phyloP scores from a whole-genome alignment of 768 basidiomycete species.

The Phlebiopsis gigantea region DNA sequence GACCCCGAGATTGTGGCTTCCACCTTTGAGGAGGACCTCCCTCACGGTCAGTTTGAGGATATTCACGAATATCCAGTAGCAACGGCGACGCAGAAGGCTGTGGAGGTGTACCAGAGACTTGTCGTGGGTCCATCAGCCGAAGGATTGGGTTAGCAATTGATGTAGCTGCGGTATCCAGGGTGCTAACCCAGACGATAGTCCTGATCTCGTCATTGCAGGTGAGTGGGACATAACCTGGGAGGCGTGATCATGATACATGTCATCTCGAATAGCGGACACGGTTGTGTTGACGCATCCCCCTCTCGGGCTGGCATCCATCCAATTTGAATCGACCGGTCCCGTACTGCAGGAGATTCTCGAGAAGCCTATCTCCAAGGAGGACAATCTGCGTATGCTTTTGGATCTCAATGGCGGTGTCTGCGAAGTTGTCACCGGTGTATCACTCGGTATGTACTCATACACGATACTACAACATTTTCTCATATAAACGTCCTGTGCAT shows the following conservation, averaged over 20 bases:
- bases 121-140: slow-evolving; percentile 52
- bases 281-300: slow-evolving; percentile 81
- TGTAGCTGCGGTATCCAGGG: too few species aligned
- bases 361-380: slow-evolving; percentile 75
- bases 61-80: slow-evolving; percentile 71
- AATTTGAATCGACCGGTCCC: slow-evolving; percentile 48
- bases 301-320: slow-evolving; percentile 50
- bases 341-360: slow-evolving; percentile 75
- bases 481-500: slow-evolving; percentile 20
- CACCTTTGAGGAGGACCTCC: slow-evolving; percentile 75
- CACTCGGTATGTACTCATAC: slow-evolving; percentile 47
- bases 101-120: slow-evolving; percentile 85
- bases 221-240: not conserved
- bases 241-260: not conserved
- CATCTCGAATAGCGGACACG: slow-evolving; percentile 69
- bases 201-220: slow-evolving; percentile 81
- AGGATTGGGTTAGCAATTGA: too few species aligned
- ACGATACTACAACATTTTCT: not conserved
- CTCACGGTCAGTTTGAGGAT: slow-evolving; percentile 60
- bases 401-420: slow-evolving; percentile 84
- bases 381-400: slow-evolving; percentile 82
- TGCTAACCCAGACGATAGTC: slow-evolving; percentile 59
- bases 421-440: slow-evolving; percentile 90
- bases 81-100: slow-evolving; percentile 74
- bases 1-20: slow-evolving; percentile 70